These are phyloP conservation scores for Candida railenensis DNA, from an alignment of 805 yeast species.

Conservation along the genomic window DNA sequence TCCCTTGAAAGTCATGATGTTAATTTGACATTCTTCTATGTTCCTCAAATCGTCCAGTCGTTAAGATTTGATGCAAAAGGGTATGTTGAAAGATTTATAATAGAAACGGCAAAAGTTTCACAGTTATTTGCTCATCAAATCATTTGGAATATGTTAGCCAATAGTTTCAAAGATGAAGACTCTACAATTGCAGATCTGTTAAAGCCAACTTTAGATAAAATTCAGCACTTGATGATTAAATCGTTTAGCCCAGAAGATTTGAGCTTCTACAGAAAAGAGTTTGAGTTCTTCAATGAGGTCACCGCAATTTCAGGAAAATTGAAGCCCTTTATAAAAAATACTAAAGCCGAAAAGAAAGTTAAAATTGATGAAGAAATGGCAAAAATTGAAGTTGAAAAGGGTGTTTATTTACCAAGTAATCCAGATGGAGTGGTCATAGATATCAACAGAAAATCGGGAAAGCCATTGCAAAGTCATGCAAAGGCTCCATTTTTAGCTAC, in stretches of 20 bases:
- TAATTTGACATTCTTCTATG: conserved; percentile 88
- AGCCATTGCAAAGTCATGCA: conserved; percentile 95
- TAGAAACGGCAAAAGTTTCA: conserved; percentile 89
- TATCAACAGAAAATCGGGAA: conserved; percentile 88
- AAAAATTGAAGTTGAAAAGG: conserved; percentile 66
- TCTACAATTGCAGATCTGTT: conserved; percentile 73
- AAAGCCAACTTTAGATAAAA: conserved; percentile 79
- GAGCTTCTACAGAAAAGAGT: conserved; percentile 76
- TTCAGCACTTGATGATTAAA: conserved; percentile 61
- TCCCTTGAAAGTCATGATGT: conserved; percentile 87
- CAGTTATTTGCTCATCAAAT: conserved; percentile 96
- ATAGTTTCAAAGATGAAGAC: conserved; percentile 87
- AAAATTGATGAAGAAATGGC: conserved; percentile 97
- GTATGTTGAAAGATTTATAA: conserved; percentile 81
- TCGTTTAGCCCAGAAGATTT: conserved; percentile 62
- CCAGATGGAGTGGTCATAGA: conserved; percentile 95
- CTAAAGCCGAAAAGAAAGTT: conserved; percentile 93
- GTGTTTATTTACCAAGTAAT: conserved; percentile 91
- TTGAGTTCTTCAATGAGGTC: conserved; percentile 84
- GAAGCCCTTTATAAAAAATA: conserved; percentile 89
- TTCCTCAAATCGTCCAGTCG: conserved; percentile 95
- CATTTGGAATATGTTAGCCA: conserved; percentile 97
- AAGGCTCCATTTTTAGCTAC: conserved; percentile 99
- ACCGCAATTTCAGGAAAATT: conserved; percentile 93
- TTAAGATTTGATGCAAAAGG: conserved; percentile 81